A percentile compares a stretch with the other conserved stretches of the same genome.
These are phyloP conservation scores for Buxus sempervirens DNA, from an alignment of 164 flowering plant genomes.

Conservation along the genomic window DNA sequence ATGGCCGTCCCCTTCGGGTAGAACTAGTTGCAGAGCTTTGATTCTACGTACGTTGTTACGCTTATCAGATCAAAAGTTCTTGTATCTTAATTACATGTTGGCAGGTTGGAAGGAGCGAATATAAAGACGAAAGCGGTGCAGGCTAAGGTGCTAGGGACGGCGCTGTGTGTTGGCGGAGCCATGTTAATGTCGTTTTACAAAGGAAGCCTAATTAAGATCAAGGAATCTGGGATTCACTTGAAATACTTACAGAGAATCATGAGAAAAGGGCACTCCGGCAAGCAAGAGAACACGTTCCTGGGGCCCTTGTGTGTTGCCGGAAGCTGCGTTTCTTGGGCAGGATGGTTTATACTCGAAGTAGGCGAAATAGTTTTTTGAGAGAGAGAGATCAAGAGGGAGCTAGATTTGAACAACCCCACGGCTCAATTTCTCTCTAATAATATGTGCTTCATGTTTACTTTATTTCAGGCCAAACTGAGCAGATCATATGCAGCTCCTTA, in stretches of 20 bases:
- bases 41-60: no score
- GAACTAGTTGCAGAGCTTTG: neutral
- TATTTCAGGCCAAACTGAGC: constrained; percentile 45
- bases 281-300: constrained; percentile 19
- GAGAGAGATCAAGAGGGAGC: neutral
- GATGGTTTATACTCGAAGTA: constrained; percentile 76
- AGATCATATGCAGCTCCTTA: constrained; percentile 40
- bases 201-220: constrained; percentile 44
- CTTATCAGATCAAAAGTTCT: no score
- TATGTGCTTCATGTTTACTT: neutral
- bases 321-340: constrained; percentile 59
- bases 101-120: constrained; percentile 59
- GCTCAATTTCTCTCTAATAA: no score
- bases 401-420: no score
- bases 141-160: constrained; percentile 75
- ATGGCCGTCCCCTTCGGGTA: constrained; percentile 37
- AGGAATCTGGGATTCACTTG: constrained; percentile 62
- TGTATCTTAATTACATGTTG: no score
- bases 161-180: constrained; percentile 78
- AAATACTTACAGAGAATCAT: constrained; percentile 33
- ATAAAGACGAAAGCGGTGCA: constrained; percentile 48
- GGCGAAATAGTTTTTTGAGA: neutral
- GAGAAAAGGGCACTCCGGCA: constrained; percentile 10
- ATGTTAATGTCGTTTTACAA: constrained; percentile 84
- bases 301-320: constrained; percentile 53